These are phyloP conservation scores for Rubroshorea leprosula DNA, from an alignment of 345 rosid species.

Conservation along the genomic window DNA sequence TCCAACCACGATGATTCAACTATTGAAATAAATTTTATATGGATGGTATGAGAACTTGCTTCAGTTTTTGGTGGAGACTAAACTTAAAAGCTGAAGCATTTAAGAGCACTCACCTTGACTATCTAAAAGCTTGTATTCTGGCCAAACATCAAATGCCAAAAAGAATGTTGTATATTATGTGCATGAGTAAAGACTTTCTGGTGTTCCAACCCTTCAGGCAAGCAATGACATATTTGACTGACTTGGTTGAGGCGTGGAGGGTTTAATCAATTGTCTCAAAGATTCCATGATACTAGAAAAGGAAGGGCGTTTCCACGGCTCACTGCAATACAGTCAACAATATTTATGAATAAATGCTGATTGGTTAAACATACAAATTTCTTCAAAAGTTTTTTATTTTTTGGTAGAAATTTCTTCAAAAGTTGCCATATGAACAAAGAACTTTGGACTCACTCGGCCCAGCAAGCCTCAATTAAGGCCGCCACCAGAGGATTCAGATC, in stretches of 20 bases:
- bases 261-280: conserved; percentile 64
- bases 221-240: conserved; percentile 47
- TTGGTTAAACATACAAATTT: neutral
- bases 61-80: no score
- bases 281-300: conserved; percentile 79
- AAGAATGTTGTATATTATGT: conserved; percentile 61
- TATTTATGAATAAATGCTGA: neutral
- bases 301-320: conserved; percentile 97
- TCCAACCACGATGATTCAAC: neutral
- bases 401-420: neutral
- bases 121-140: conserved; percentile 32
- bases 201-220: conserved; percentile 22
- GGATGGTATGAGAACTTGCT: no score
- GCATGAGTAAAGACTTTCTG: conserved; percentile 32
- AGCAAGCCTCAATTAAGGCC: conserved; percentile 82
- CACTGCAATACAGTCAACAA: conserved; percentile 41
- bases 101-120: conserved; percentile 36
- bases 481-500: conserved; percentile 82
- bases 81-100: conserved; percentile 4
- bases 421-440: neutral
- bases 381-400: neutral
- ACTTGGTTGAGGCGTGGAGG: conserved; percentile 52
- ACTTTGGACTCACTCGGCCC: conserved; percentile 62
- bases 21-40: no score
- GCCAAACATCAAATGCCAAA: conserved; percentile 32